Percentiles rank a stretch among this genome's conserved stretches.
phyloP scores from a whole-genome alignment of 2,329 filamentous ascomycete genomes.

The Lecanicillium sp. region DNA sequence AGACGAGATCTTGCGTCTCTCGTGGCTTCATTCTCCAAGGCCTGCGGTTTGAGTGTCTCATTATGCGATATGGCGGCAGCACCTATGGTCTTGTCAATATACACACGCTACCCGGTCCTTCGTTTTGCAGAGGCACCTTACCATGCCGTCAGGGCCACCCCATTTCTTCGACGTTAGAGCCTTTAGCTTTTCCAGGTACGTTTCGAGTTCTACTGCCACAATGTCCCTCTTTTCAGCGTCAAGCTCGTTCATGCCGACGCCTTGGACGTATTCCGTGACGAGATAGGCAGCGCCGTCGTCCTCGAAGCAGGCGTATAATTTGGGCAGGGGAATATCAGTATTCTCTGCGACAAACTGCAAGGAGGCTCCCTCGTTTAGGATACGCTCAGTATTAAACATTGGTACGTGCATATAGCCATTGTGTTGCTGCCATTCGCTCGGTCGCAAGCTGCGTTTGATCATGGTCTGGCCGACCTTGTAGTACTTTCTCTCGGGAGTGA shows the following conservation, averaged over 20 bases:
- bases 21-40: constrained; percentile 11
- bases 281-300: constrained; percentile 12
- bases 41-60: constrained; percentile 1
- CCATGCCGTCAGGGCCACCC: constrained; percentile 11
- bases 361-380: constrained; percentile 12
- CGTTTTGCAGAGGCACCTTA: not conserved
- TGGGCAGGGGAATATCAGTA: constrained; percentile 14
- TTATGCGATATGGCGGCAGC: constrained; percentile 12
- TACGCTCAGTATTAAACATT: constrained; percentile 10
- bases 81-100: constrained; percentile 5
- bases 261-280: constrained; percentile 12
- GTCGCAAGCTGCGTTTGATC: constrained; percentile 12
- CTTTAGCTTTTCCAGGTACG: constrained; percentile 6
- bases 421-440: constrained; percentile 11
- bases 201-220: constrained; percentile 11
- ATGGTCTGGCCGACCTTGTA: constrained; percentile 6
- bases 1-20: constrained; percentile 12
- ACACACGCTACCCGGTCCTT: not conserved
- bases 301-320: constrained; percentile 12
- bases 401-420: constrained; percentile 7
- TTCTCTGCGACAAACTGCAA: constrained; percentile 11
- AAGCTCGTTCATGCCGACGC: constrained; percentile 10
- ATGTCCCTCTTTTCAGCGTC: constrained; percentile 4
- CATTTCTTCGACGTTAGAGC: constrained; percentile 11
- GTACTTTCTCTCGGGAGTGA: constrained; percentile 10